These are phyloP conservation scores for Hemileccinum impolitum DNA, from an alignment of 768 basidiomycete species.

Conservation along the genomic window DNA sequence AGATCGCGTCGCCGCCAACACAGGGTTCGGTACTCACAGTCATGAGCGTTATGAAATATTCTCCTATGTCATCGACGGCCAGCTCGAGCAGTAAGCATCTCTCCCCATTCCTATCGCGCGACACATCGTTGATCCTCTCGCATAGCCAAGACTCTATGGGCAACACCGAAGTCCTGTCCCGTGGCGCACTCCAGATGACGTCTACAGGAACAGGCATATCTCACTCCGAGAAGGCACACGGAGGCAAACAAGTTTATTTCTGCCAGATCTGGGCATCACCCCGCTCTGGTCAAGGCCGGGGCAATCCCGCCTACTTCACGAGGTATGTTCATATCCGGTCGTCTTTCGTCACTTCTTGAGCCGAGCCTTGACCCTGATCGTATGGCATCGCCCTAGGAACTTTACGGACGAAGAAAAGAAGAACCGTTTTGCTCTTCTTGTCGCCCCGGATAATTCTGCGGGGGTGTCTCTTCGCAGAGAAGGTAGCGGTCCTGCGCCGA, in stretches of 20 bases:
- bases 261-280: constrained; percentile 72
- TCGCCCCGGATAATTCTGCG: constrained; percentile 63
- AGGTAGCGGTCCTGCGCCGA: constrained; percentile 76
- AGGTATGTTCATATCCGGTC: constrained; percentile 36
- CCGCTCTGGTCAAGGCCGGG: constrained; percentile 21
- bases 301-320: constrained; percentile 77
- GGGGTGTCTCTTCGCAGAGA: constrained; percentile 65
- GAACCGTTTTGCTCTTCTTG: constrained; percentile 67
- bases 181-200: constrained; percentile 89
- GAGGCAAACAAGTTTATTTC: constrained; percentile 50
- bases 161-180: constrained; percentile 83
- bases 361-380: neutral
- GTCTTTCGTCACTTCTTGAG: neutral
- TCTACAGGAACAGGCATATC: constrained; percentile 90
- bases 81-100: constrained; percentile 71
- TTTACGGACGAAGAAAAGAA: constrained; percentile 81
- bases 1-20: constrained; percentile 71
- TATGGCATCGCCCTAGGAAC: constrained; percentile 37
- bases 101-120: neutral
- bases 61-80: constrained; percentile 76
- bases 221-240: constrained; percentile 68
- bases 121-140: neutral
- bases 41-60: constrained; percentile 92
- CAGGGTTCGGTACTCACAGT: constrained; percentile 83
- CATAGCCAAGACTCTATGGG: constrained; percentile 86